phyloP scores from a whole-genome alignment of 495 filamentous ascomycete genomes.

The Umbilicaria muhlenbergii region DNA sequence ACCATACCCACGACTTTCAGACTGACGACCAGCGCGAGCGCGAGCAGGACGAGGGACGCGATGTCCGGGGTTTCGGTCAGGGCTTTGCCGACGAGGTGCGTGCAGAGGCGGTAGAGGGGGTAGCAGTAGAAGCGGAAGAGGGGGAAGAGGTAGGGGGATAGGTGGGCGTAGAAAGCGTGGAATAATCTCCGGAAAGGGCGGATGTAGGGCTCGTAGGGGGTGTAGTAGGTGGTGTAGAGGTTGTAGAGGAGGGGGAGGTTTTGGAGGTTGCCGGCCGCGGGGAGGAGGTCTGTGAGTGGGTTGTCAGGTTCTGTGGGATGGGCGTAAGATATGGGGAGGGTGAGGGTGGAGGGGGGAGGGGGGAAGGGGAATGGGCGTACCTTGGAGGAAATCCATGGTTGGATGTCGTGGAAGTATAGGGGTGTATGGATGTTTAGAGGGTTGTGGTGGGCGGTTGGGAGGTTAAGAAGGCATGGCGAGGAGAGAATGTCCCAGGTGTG shows the following conservation, averaged over 20 bases:
- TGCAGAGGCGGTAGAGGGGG: slow-evolving; percentile 22
- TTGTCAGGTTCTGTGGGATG: too few relatives aligned
- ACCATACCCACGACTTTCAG: slow-evolving; percentile 53
- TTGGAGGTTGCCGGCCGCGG: background rate
- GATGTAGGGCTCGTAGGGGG: slow-evolving; percentile 22
- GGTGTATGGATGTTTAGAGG: too few relatives aligned
- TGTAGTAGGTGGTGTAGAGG: slow-evolving; percentile 11
- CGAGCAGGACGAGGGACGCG: slow-evolving; percentile 38
- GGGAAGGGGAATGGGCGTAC: too few relatives aligned
- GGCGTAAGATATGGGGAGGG: too few relatives aligned
- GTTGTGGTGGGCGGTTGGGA: too few relatives aligned
- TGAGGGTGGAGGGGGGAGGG: too few relatives aligned
- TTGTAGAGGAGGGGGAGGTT: background rate
- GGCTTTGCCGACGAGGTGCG: slow-evolving; percentile 30
- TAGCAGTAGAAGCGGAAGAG: slow-evolving; percentile 14
- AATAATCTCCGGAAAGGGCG: slow-evolving; percentile 15
- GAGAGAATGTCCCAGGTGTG: too few relatives aligned
- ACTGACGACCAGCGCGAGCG: slow-evolving; percentile 40
- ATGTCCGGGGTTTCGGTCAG: slow-evolving; percentile 41
- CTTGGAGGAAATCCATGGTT: too few relatives aligned
- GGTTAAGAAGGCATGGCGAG: too few relatives aligned
- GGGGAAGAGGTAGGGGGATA: slow-evolving; percentile 19
- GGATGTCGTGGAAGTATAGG: too few relatives aligned
- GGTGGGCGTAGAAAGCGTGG: slow-evolving; percentile 22
- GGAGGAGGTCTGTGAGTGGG: slow-evolving; percentile 1